Base-by-base conservation (phyloP, 768 basidiomycete species). In the Daedaleopsis nitida region DNA sequence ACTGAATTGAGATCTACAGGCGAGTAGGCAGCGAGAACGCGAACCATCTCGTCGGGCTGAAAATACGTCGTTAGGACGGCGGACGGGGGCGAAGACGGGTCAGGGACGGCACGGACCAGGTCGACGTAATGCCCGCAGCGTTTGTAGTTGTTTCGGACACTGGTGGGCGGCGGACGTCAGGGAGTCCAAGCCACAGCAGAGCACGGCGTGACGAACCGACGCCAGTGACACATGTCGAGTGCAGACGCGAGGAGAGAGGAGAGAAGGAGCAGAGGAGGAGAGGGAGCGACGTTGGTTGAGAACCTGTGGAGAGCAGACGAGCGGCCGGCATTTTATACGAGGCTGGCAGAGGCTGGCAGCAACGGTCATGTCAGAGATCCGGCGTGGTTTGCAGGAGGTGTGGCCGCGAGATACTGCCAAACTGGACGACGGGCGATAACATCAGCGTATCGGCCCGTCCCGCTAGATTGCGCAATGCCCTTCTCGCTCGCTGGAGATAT, bases 101-200 rank as follows among this genome's bases (percentile, higher is more conserved):
- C 54, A 62, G 58, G 52, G 42, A 64, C 53, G 53, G 56, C 48
- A 68, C 81, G 55, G 62, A 89, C 87, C 75, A 83, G 62, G 68
- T 81, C 75, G 64, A 78, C 80, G 64, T 74, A 73, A 67, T 91
- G 89, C 16, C 72, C 75, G 64, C 89, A 91, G 39, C 68, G 69
- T 52, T 75, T 82, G 72, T 85, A 92, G 39, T 76, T 80, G 66
- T 87, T 81, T 68, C 83, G 83, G 60, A 91, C 86, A 73, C 90
- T 92, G 55, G 53, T 52, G 53, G 60, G 48, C 8, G 52, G 44
- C 60, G 63, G 65, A 65, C 24, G 64, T 55, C 57, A 69, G 60
- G 55, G 65, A 60, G 37, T 52, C 42, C 52, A 45, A 65, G 56
- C 23, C 50, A 52, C 24, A 38, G 48, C 55, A 38, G 38, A 59